A percentile compares a stretch with the other conserved stretches of the same genome.
Conservation (phyloP, 163 green algal genomes). For the Chlamydomonas reinhardtii region DNA sequence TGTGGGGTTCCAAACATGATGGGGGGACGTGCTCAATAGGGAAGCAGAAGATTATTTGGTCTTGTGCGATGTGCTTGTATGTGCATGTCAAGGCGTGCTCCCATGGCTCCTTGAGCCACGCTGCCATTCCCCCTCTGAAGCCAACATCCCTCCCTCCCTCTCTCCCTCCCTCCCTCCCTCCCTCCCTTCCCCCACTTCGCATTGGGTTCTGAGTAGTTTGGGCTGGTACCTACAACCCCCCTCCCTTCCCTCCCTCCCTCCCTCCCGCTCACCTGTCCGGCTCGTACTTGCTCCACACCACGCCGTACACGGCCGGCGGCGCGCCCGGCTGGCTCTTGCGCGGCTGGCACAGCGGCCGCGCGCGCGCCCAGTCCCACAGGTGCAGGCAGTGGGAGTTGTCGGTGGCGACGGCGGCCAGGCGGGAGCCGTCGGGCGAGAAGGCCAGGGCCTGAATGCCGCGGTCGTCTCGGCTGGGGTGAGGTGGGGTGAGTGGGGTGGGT, state of each 20-base stretch:
- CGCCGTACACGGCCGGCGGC: conserved; percentile 73
- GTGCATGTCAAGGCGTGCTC: too few relatives aligned
- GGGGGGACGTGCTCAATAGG: too few relatives aligned
- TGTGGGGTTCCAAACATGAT: too few relatives aligned
- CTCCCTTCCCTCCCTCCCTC: background rate
- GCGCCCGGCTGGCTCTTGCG: conserved; percentile 66
- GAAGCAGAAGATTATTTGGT: too few relatives aligned
- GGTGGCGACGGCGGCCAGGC: conserved; percentile 64
- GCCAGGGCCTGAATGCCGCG: conserved; percentile 62
- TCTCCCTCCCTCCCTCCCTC: too few relatives aligned
- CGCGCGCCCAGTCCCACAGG: conserved; percentile 67
- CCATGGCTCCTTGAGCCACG: too few relatives aligned
- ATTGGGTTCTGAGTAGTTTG: too few relatives aligned
- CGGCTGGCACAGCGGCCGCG: conserved; percentile 54
- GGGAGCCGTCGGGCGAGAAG: conserved; percentile 68
- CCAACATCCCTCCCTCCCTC: too few relatives aligned
- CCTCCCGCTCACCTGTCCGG: conserved; percentile 51
- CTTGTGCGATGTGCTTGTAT: too few relatives aligned
- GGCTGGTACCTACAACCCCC: background rate
- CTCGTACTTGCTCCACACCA: conserved; percentile 73
- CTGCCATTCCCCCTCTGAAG: too few relatives aligned
- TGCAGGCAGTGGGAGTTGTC: conserved; percentile 75
- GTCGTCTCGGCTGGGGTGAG: conserved; percentile 57
- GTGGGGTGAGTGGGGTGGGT: background rate
- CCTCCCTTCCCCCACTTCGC: too few relatives aligned